phyloP scores from a whole-genome alignment of 345 rosid genomes.

The Psidium friedrichsthalianum region DNA sequence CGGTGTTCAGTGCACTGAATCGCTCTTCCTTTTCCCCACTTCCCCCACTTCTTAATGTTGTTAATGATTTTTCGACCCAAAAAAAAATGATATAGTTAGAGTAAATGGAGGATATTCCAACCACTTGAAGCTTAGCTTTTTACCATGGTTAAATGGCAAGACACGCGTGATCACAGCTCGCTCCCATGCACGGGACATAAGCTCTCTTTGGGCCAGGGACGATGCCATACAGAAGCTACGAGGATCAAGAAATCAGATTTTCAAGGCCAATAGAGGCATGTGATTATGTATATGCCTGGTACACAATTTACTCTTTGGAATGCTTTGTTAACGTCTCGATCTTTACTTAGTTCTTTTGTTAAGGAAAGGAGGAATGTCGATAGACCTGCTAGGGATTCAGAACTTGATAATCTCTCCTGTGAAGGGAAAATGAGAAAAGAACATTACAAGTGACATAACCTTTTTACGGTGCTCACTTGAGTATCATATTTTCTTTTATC shows the following conservation, averaged over 20 bases:
- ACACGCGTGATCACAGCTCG: background rate
- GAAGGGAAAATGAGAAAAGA: background rate
- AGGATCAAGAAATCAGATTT: background rate
- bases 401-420: constrained; percentile 14
- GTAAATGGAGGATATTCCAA: background rate
- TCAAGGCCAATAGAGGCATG: background rate
- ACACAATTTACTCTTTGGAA: too few species aligned
- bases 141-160: background rate
- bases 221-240: background rate
- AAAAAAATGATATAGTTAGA: background rate
- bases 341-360: too few species aligned
- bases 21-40: background rate
- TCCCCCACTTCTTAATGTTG: background rate
- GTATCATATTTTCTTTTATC: too few species aligned
- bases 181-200: background rate
- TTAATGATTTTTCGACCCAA: too few species aligned
- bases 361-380: too few species aligned
- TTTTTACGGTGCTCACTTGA: too few species aligned
- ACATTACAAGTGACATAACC: too few species aligned
- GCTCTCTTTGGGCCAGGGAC: background rate
- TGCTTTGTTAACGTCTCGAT: too few species aligned
- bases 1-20: background rate
- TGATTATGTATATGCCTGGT: too few species aligned
- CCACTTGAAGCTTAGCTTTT: background rate
- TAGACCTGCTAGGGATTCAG: background rate